These are phyloP conservation scores for Calophaca sinica DNA, from an alignment of 306 rosid species.

Conservation along the genomic window DNA sequence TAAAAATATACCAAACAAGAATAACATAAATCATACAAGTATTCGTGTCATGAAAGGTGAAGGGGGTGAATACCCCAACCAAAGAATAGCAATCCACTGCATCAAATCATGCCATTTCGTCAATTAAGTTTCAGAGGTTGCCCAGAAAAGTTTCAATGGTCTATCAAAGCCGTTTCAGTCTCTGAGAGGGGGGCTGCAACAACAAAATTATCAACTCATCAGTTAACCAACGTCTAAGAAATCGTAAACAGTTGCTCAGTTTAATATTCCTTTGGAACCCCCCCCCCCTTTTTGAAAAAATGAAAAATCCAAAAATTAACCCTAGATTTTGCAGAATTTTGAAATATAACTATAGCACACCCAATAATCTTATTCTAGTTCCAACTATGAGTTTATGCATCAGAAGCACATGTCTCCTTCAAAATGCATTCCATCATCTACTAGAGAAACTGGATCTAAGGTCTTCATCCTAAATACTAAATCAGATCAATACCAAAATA, in stretches of 20 bases:
- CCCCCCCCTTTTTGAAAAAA: neutral
- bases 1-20: slow-evolving; percentile 49
- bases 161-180: slow-evolving; percentile 96
- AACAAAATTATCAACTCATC: slow-evolving; percentile 42
- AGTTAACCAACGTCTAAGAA: neutral
- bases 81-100: slow-evolving; percentile 50
- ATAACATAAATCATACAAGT: slow-evolving; percentile 43
- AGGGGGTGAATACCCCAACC: slow-evolving; percentile 43
- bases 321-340: neutral
- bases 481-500: slow-evolving; percentile 29
- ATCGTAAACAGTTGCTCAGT: no score
- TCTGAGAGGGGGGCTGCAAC: slow-evolving; percentile 96
- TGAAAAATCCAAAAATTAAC: neutral
- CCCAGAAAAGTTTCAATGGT: slow-evolving; percentile 62
- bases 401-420: neutral
- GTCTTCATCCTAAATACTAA: slow-evolving; percentile 4
- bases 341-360: neutral
- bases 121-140: slow-evolving; percentile 1
- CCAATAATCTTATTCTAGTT: slow-evolving; percentile 31
- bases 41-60: slow-evolving; percentile 54
- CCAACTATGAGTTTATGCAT: neutral
- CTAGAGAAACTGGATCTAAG: neutral
- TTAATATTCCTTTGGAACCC: neutral
- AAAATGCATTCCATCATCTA: slow-evolving; percentile 28
- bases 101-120: slow-evolving; percentile 39